Evolutionary conservation across 371 early-diverging fungal species (phyloP).

Genomic region (Lichtheimia ramosa): DNA sequence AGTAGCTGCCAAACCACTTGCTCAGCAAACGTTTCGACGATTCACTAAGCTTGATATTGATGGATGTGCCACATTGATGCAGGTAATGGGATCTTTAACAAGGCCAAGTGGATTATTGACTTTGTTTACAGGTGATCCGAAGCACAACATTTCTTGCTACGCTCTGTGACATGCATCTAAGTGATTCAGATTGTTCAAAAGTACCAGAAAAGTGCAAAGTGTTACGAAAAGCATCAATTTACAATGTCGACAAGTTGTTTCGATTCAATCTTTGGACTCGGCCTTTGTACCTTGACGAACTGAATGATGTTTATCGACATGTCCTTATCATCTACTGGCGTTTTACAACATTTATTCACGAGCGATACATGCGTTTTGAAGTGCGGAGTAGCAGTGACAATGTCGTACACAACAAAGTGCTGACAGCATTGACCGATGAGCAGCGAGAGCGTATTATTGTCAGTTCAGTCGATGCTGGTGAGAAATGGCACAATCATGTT

Average conservation of each 20-base stretch:
- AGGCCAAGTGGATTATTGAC: not conserved
- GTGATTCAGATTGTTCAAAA: constrained; percentile 10
- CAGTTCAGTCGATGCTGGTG: not conserved
- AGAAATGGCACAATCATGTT: constrained; percentile 8
- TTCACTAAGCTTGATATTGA: constrained; percentile 12
- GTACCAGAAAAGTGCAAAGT: constrained; percentile 8
- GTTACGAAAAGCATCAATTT: not conserved
- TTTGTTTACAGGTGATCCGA: constrained; percentile 3
- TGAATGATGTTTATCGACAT: constrained; percentile 16
- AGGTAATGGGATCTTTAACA: constrained; percentile 4
- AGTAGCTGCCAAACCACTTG: constrained; percentile 4
- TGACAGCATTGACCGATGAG: not conserved
- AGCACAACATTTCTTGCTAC: constrained; percentile 15
- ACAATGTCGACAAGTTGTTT: constrained; percentile 6
- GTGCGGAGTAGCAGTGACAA: not conserved
- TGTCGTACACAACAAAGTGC: not conserved
- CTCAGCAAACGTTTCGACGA: constrained; percentile 16
- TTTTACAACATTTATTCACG: constrained; percentile 11
- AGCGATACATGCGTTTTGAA: constrained; percentile 13
- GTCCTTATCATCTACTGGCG: constrained; percentile 7
- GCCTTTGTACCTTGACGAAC: not conserved
- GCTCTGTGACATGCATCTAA: constrained; percentile 13
- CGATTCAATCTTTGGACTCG: constrained; percentile 14
- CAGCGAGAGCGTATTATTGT: not conserved
- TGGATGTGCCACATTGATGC: constrained; percentile 10